These are phyloP conservation scores for Collybia nuda DNA, from an alignment of 768 basidiomycete species.

Conservation along the genomic window DNA sequence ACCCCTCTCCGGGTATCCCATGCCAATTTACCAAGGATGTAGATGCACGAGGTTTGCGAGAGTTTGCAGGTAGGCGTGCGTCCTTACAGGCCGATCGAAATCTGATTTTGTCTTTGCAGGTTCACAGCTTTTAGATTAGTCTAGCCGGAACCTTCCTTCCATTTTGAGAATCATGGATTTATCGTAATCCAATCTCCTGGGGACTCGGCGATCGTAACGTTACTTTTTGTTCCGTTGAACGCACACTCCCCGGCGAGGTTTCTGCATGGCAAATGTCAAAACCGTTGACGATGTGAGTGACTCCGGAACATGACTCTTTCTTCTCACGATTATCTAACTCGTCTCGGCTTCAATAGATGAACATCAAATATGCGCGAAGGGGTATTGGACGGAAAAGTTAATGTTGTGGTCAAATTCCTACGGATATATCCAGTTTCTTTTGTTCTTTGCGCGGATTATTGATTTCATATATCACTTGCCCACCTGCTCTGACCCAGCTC, in stretches of 20 bases:
- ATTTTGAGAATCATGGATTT: background rate
- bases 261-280: background rate
- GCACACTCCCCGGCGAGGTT: background rate
- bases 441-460: slow-evolving; percentile 5
- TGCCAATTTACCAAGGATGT: too few relatives aligned
- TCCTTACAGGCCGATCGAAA: slow-evolving; percentile 1
- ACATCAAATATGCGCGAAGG: background rate
- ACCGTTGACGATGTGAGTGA: slow-evolving; percentile 4
- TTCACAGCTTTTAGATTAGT: background rate
- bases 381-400: background rate
- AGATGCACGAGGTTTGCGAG: too few relatives aligned
- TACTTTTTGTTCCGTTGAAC: slow-evolving; percentile 7
- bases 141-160: slow-evolving; percentile 3
- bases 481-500: background rate
- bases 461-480: slow-evolving; percentile 7
- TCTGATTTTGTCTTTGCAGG: background rate
- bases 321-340: slow-evolving; percentile 7
- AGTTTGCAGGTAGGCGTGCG: too few relatives aligned
- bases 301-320: slow-evolving; percentile 1
- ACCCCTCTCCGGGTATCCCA: too few relatives aligned
- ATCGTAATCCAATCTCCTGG: too few relatives aligned
- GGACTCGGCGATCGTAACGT: slow-evolving; percentile 3
- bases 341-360: slow-evolving; percentile 2
- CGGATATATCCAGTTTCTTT: slow-evolving; percentile 6
- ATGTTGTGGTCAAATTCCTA: background rate